Conservation (phyloP, 805 yeast genomes). For the Pichia thaimueangensis region DNA sequence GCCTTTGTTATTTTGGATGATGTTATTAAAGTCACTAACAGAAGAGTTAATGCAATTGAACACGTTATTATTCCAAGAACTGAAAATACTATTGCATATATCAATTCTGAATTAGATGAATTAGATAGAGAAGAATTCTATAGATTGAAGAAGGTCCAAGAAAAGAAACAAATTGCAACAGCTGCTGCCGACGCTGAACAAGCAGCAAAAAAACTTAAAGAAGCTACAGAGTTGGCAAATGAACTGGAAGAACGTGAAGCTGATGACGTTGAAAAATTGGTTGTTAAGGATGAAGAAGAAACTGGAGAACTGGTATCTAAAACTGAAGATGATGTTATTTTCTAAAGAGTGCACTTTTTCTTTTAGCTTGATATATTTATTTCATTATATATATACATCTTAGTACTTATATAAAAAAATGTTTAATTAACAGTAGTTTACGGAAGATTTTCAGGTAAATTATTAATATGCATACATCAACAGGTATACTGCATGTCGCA, state of each 20-base stretch:
- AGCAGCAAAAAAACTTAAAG: constrained; percentile 28
- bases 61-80: constrained; percentile 97
- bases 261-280: constrained; percentile 16
- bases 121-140: constrained; percentile 97
- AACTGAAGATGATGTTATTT: constrained; percentile 35
- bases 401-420: no score
- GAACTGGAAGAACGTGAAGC: constrained; percentile 15
- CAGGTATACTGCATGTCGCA: no score
- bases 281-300: constrained; percentile 12
- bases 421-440: no score
- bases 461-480: no score
- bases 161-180: constrained; percentile 78
- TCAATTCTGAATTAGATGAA: constrained; percentile 94
- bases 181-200: constrained; percentile 59
- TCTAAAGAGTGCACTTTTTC: constrained; percentile 22
- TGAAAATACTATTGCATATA: constrained; percentile 86
- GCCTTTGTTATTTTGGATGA: constrained; percentile 96
- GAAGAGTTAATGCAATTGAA: constrained; percentile 98
- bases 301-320: constrained; percentile 12
- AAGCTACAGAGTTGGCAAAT: constrained; percentile 8
- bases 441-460: no score
- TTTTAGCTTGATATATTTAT: neutral
- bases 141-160: constrained; percentile 92
- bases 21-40: constrained; percentile 93
- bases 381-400: neutral